Evolutionary conservation across 495 filamentous ascomycete species (phyloP).

Genomic region (Penicillium paradoxum): DNA sequence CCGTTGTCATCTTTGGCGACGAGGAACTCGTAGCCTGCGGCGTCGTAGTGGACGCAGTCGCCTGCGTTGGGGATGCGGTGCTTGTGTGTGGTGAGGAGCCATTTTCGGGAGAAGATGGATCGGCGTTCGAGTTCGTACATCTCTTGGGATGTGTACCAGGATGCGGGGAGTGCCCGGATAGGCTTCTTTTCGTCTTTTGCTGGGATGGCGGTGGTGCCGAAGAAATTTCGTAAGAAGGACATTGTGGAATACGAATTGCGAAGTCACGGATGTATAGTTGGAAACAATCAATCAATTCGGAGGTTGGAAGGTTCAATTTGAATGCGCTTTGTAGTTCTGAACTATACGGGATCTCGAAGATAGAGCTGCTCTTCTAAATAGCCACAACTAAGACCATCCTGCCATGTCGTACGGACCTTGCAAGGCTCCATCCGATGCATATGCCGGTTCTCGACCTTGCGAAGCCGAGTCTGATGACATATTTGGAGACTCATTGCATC

Average conservation of each 20-base stretch:
- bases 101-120: conserved; percentile 44
- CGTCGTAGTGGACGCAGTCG: conserved; percentile 40
- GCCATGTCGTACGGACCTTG: conserved; percentile 3
- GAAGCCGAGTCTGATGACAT: conserved; percentile 11
- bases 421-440: conserved; percentile 3
- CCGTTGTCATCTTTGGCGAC: conserved; percentile 36
- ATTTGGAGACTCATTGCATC: conserved; percentile 3
- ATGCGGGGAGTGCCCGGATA: conserved; percentile 38
- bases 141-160: conserved; percentile 41
- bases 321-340: conserved; percentile 1
- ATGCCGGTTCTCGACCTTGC: conserved; percentile 5
- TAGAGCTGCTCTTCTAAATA: conserved; percentile 17
- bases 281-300: background rate
- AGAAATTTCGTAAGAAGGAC: conserved; percentile 30
- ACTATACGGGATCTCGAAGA: conserved; percentile 4
- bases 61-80: conserved; percentile 39
- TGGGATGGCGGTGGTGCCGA: conserved; percentile 20
- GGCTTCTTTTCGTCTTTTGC: conserved; percentile 21
- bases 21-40: conserved; percentile 45
- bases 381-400: conserved; percentile 4
- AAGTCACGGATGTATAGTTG: conserved; percentile 8
- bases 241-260: conserved; percentile 11
- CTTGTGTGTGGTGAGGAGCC: conserved; percentile 48
- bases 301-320: background rate
- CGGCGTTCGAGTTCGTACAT: conserved; percentile 48